Percentiles rank a stretch among this genome's conserved stretches.
phyloP scores from a whole-genome alignment of 2,329 filamentous ascomycete species.

The Colletotrichum sp. region DNA sequence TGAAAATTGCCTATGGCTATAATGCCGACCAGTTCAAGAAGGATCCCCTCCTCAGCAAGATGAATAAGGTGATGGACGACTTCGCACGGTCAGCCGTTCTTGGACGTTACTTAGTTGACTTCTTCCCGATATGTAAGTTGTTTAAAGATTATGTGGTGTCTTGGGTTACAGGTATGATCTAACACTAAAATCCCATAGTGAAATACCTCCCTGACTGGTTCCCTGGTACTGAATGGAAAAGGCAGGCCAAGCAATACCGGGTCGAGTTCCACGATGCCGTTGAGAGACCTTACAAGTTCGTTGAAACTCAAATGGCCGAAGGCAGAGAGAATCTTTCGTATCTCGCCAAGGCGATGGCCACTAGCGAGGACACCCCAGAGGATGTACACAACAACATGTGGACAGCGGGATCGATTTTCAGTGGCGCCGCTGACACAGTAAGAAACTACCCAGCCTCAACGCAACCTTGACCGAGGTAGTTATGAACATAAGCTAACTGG shows the following conservation, averaged over 20 bases:
- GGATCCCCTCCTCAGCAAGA: slow-evolving; percentile 15
- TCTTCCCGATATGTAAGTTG: slow-evolving; percentile 3
- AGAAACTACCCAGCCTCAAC: slow-evolving; percentile 19
- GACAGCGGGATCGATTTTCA: slow-evolving; percentile 6
- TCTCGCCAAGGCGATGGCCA: neutral
- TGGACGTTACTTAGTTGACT: slow-evolving; percentile 14
- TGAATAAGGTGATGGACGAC: slow-evolving; percentile 3
- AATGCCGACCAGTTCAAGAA: slow-evolving; percentile 6
- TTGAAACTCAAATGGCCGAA: slow-evolving; percentile 24
- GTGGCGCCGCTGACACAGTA: slow-evolving; percentile 19
- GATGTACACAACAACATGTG: slow-evolving; percentile 8
- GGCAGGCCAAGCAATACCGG: neutral
- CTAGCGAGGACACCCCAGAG: neutral
- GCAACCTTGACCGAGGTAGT: fast-evolving
- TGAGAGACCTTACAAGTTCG: slow-evolving; percentile 18
- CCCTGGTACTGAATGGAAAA: slow-evolving; percentile 18
- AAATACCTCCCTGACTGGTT: slow-evolving; percentile 17
- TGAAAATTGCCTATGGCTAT: slow-evolving; percentile 22
- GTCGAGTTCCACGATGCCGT: neutral
- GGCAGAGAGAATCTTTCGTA: neutral
- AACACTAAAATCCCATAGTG: slow-evolving; percentile 23
- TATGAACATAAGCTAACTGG: fast-evolving
- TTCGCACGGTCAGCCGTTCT: slow-evolving; percentile 12
- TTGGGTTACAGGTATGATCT: neutral
- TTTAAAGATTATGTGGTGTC: neutral